A percentile compares a stretch with the other conserved stretches of the same genome.
Evolutionary conservation across 2,329 filamentous ascomycete genomes (phyloP).

Genomic region (Epichloe coenophiala): DNA sequence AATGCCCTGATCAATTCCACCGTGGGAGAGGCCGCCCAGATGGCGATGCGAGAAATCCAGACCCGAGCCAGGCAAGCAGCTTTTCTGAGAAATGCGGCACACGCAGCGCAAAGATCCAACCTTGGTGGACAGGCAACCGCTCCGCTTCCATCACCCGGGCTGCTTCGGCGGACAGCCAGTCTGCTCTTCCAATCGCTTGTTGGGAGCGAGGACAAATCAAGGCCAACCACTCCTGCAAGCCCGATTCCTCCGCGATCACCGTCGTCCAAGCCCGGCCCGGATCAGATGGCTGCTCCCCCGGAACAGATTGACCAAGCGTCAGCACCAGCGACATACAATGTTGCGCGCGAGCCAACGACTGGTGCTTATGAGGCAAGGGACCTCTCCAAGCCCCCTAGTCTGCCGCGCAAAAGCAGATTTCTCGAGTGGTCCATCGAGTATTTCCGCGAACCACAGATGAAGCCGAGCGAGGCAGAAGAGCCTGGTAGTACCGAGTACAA

Average conservation of each 20-base stretch:
- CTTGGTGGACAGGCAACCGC: conserved; percentile 24
- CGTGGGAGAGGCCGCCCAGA: conserved; percentile 56
- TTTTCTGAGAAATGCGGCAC: conserved; percentile 27
- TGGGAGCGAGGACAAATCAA: conserved; percentile 31
- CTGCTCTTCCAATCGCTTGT: conserved; percentile 47
- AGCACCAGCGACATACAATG: conserved; percentile 57
- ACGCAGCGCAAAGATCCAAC: conserved; percentile 29
- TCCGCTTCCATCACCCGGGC: conserved; percentile 40
- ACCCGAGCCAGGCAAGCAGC: conserved; percentile 34
- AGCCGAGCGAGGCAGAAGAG: conserved; percentile 86
- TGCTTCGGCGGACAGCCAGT: conserved; percentile 51
- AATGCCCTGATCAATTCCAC: conserved; percentile 64
- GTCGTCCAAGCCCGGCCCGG: conserved; percentile 25
- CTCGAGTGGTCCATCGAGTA: conserved; percentile 96
- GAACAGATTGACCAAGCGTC: conserved; percentile 60
- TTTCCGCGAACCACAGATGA: conserved; percentile 98
- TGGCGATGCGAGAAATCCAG: conserved; percentile 60
- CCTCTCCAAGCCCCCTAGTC: conserved; percentile 41
- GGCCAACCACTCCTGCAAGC: conserved; percentile 17
- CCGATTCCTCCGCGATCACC: conserved; percentile 14
- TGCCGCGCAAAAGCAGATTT: conserved; percentile 74
- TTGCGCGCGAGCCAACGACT: conserved; percentile 66
- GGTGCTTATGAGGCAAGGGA: conserved; percentile 56
- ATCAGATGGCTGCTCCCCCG: conserved; percentile 41
- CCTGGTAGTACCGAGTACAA: conserved; percentile 96